Evolutionary conservation across 352 stramenopile species (phyloP).

Genomic region (Phytophthora idaei): DNA sequence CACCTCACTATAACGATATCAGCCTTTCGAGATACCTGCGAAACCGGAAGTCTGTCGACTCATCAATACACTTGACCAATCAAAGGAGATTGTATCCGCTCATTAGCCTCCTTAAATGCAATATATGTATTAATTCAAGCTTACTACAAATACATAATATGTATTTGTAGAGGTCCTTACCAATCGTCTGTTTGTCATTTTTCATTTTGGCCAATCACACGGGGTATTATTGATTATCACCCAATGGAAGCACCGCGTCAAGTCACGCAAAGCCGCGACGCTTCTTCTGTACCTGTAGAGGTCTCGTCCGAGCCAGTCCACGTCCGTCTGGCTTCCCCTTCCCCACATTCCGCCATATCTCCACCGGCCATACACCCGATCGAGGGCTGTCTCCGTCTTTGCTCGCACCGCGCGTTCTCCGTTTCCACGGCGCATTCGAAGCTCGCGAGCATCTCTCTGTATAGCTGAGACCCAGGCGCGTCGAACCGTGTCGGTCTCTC

Average conservation of each 20-base stretch:
- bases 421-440: constrained; percentile 13
- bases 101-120: not conserved
- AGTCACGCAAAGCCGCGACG: not conserved
- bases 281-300: constrained; percentile 7
- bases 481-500: constrained; percentile 11
- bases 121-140: not conserved
- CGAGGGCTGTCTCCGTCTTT: constrained; percentile 3
- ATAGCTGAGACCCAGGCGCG: constrained; percentile 9
- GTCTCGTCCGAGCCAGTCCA: constrained; percentile 30
- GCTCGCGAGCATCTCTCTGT: constrained; percentile 9
- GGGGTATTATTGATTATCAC: not conserved
- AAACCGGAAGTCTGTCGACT: not conserved
- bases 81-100: not conserved
- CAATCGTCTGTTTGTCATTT: not conserved
- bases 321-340: constrained; percentile 27
- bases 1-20: not conserved
- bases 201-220: constrained; percentile 3
- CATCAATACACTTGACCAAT: not conserved
- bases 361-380: constrained; percentile 3
- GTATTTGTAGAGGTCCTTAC: not conserved
- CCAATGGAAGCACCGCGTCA: not conserved
- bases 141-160: not conserved
- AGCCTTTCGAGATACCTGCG: not conserved
- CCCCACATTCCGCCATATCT: constrained; percentile 29
- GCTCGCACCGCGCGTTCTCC: constrained; percentile 3